Evolutionary conservation across 1,284 basidiomycete genomes (phyloP).

Genomic region (Irpex lacteus): DNA sequence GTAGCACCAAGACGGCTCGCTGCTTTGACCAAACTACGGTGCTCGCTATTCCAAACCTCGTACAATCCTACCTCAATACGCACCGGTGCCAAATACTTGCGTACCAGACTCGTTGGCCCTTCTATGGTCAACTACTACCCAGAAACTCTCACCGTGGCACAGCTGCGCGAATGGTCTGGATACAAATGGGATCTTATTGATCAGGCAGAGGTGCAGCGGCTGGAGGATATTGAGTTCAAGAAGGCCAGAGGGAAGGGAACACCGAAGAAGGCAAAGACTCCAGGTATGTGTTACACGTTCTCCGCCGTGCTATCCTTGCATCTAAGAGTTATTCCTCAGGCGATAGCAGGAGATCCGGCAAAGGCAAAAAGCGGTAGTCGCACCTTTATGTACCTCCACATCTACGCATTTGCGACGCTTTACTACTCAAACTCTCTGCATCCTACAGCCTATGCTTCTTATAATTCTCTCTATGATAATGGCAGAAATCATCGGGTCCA

Average conservation of each 20-base stretch:
- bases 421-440: not conserved
- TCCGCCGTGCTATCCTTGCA: not conserved
- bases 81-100: slow-evolving; percentile 85
- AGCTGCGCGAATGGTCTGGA: slow-evolving; percentile 49
- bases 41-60: slow-evolving; percentile 77
- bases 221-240: slow-evolving; percentile 64
- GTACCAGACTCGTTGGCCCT: slow-evolving; percentile 71
- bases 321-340: slow-evolving; percentile 13
- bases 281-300: slow-evolving; percentile 43
- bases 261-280: slow-evolving; percentile 72
- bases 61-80: slow-evolving; percentile 78
- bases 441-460: not conserved
- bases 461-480: no score
- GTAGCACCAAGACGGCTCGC: slow-evolving; percentile 46
- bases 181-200: slow-evolving; percentile 58
- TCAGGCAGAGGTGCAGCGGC: slow-evolving; percentile 51
- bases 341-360: slow-evolving; percentile 22
- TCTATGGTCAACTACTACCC: slow-evolving; percentile 81
- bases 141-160: slow-evolving; percentile 46
- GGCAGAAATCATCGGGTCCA: no score
- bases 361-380: slow-evolving; percentile 19
- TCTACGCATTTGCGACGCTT: not conserved
- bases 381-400: not conserved
- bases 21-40: slow-evolving; percentile 56
- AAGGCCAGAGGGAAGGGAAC: slow-evolving; percentile 77